phyloP scores from a whole-genome alignment of 1,139 yeast genomes.

The Candida sp. region DNA sequence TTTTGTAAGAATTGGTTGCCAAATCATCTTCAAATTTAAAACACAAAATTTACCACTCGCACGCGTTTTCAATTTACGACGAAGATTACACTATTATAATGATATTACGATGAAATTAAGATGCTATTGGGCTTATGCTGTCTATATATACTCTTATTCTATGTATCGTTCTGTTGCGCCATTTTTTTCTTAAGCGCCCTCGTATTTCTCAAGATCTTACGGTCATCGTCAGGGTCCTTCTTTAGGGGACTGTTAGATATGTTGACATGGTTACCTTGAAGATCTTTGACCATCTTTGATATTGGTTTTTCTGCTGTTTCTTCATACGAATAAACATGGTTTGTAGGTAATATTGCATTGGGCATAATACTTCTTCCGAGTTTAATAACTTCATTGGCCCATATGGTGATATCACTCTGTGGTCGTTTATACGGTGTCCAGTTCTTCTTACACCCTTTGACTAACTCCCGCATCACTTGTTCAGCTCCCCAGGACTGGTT shows the following conservation, averaged over 20 bases:
- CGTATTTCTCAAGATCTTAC: slow-evolving; percentile 33
- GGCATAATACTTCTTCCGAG: slow-evolving; percentile 73
- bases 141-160: slow-evolving; percentile 4
- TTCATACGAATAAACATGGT: slow-evolving; percentile 32
- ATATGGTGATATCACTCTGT: slow-evolving; percentile 42
- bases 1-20: not conserved
- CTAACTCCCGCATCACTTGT: slow-evolving; percentile 62
- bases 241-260: slow-evolving; percentile 18
- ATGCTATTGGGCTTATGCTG: not conserved
- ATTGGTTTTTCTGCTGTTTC: slow-evolving; percentile 13
- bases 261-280: slow-evolving; percentile 12
- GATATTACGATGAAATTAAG: no score
- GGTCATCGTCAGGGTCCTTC: slow-evolving; percentile 26
- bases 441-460: slow-evolving; percentile 64
- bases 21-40: not conserved
- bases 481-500: slow-evolving; percentile 60
- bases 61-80: no score
- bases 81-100: no score
- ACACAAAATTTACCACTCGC: not conserved
- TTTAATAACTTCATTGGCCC: slow-evolving; percentile 70
- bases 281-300: slow-evolving; percentile 30
- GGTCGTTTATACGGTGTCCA: slow-evolving; percentile 61
- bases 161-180: slow-evolving; percentile 6
- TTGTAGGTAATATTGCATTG: slow-evolving; percentile 41
- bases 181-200: slow-evolving; percentile 36